Evolutionary conservation across 169 alveolate genomes (phyloP), one percentile per base, ranked within the genome.

Genomic region (Plasmodium knowlesi): DNA sequence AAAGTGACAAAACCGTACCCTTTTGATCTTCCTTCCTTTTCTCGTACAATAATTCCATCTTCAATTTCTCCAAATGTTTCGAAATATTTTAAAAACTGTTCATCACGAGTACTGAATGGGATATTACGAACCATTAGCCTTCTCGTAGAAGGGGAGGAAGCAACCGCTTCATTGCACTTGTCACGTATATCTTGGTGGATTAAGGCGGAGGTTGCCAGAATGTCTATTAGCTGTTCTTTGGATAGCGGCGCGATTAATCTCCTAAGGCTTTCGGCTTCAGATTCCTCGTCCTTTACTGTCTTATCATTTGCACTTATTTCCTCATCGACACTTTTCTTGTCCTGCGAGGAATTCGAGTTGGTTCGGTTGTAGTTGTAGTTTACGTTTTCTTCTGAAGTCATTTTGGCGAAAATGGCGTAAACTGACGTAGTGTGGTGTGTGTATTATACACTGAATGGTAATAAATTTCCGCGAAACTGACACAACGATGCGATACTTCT

Each of bases 1-100:
- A 90, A 97, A 6, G 97, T 96, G 50, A 97, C 97, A 76, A 97
- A 96, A 12, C 98, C 98, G 93, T 95, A 97, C 0, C 98, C 98
- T 92, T 95, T 92, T 14, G 98, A 96, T 76, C 96, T 70, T 6
- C 98, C 98, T 78, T 94, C 97, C 50, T 95, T 95, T 54, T 96
- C 97, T 6, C 98, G 91, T 57, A 96, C 97, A 37, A 97, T 93
- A 22, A 96, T 96, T 19, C 97, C 96, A 84, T 96, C 97, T 74
- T 95, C 97, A 19, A 96, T 86, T 70, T 95, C 97, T 8, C 97
- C 97, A 82, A 92, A 95, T 46, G 82, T 92, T 41, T 85, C 92
- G 78, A 96, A 95, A 72, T 93, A 91, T 92, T 82, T 84, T 70
- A 91, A 61, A 82, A 96, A 95, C 39, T 81, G 95, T 73, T 95